Base-by-base conservation (phyloP, 2,329 filamentous ascomycete species). In the Trichophaea hybrida region DNA sequence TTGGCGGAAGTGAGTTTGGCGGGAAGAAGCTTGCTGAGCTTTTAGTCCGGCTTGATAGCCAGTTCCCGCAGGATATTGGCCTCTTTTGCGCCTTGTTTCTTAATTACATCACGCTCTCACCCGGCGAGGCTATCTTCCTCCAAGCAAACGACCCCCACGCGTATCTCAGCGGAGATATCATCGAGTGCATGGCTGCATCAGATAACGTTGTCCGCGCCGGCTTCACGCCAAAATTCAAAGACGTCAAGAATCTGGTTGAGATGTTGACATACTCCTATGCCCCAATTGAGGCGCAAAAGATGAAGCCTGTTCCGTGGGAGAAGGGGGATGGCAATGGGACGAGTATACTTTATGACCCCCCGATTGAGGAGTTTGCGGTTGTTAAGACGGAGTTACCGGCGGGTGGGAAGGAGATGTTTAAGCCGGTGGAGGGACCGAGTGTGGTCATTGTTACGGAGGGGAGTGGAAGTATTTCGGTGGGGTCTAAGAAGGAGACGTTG, bases 111-210 rank as follows among this genome's bases (percentile, higher is more conserved):
- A 86, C 84, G 67, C 80, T 98, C 12, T 76, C 85, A 54, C 82
- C 90, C 1, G 93, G 93, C 56, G 91, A 98, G 74, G 93, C 91
- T 6, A 86, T 98, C 77, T 98, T 97, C 75, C 78, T 98, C 38
- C 88, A 88, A 69, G 93, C 93, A 5, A 91, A 98, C 70, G 93
- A 97, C 70, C 97, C 97, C 68, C 93, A 98, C 72, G 93, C 93
- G 53, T 98, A 98, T 73, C 75, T 94, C 48, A 88, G 84, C 2
- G 88, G 88, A 61, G 91, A 98, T 70, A 95, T 98, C 67, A 89
- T 98, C 71, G 93, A 98, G 74, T 98, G 93, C 77, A 98, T 98
- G 93, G 93, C 93, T 0, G 85, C 88, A 6, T 94, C 88, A n/a
- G 93, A 98, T 78, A 98, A 98, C 67, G 93, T 98, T 38, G 90